These are phyloP conservation scores for Megacollybia marginata DNA, from an alignment of 768 basidiomycete species.

Conservation along the genomic window DNA sequence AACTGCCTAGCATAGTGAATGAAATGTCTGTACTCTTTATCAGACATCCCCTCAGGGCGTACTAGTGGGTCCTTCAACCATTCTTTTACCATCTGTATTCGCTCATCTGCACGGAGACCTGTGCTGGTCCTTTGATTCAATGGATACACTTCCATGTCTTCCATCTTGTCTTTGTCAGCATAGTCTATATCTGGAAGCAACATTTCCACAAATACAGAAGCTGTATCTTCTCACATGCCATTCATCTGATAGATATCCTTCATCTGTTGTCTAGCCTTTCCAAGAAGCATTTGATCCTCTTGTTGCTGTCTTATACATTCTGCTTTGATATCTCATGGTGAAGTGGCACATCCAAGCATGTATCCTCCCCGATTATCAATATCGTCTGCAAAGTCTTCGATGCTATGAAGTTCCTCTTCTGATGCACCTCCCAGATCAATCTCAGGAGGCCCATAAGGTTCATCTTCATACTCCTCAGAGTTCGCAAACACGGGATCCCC, in stretches of 20 bases:
- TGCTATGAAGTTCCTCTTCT: not conserved
- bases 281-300: not conserved
- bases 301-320: not conserved
- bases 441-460: conserved; percentile 9
- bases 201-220: too few relatives aligned
- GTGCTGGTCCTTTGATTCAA: too few relatives aligned
- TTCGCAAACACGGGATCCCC: conserved; percentile 5
- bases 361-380: too few relatives aligned
- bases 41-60: not conserved
- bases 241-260: too few relatives aligned
- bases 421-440: not conserved
- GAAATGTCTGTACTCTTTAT: not conserved
- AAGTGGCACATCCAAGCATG: conserved; percentile 5
- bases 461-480: not conserved
- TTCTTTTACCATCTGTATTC: too few relatives aligned
- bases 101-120: too few relatives aligned
- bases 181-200: too few relatives aligned
- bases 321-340: not conserved
- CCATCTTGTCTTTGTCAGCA: too few relatives aligned
- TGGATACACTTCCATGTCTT: too few relatives aligned
- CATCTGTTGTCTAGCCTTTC: too few relatives aligned
- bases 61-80: too few relatives aligned
- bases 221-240: too few relatives aligned
- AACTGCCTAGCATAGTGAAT: not conserved
- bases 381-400: not conserved